These are phyloP conservation scores for Eustoma russellianum DNA, from an alignment of 257 asterid genomes.

Conservation along the genomic window DNA sequence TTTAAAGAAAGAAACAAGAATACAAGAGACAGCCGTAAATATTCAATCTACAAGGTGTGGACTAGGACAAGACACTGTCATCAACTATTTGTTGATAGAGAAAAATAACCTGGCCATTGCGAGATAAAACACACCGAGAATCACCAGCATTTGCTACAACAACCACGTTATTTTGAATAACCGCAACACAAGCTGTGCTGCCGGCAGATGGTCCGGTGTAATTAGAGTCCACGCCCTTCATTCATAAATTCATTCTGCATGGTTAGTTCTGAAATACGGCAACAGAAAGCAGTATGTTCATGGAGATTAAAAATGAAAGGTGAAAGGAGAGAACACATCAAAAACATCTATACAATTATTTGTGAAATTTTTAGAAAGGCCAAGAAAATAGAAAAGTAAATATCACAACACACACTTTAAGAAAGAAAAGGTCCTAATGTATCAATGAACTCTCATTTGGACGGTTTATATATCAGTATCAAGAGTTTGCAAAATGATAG, in stretches of 20 bases:
- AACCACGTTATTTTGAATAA: slow-evolving; percentile 43
- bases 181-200: slow-evolving; percentile 83
- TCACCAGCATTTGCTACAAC: slow-evolving; percentile 95
- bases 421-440: too few species aligned
- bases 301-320: neutral
- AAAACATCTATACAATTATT: too few species aligned
- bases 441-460: too few species aligned
- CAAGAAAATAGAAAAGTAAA: too few species aligned
- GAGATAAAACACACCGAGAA: slow-evolving; percentile 82
- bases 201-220: slow-evolving; percentile 77
- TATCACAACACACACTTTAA: too few species aligned
- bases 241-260: slow-evolving; percentile 10
- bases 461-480: too few species aligned
- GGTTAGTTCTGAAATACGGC: slow-evolving; percentile 8
- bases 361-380: too few species aligned
- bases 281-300: neutral
- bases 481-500: too few species aligned
- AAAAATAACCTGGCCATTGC: slow-evolving; percentile 61
- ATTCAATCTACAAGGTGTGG: neutral
- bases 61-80: neutral
- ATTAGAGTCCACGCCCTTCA: slow-evolving; percentile 47
- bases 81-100: neutral
- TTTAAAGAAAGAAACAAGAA: neutral
- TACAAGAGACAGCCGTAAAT: too few species aligned
- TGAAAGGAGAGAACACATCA: neutral